phyloP scores from a whole-genome alignment of 2,329 filamentous ascomycete species.

The Leptographium wingfieldii region DNA sequence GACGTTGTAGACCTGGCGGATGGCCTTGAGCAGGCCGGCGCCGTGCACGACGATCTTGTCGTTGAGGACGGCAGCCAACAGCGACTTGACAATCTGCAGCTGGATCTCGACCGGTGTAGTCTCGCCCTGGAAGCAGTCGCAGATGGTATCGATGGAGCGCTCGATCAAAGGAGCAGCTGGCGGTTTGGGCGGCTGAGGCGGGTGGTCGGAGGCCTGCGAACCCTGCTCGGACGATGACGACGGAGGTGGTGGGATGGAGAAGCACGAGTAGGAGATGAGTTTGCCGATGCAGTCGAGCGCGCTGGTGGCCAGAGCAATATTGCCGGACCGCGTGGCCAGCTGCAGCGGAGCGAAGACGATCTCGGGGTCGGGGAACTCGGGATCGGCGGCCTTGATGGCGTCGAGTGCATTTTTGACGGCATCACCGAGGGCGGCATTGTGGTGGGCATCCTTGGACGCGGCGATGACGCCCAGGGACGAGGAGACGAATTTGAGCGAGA shows the following conservation, averaged over 20 bases:
- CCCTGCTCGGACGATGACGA: constrained; percentile 5
- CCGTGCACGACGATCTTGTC: constrained; percentile 99
- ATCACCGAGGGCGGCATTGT: constrained; percentile 73
- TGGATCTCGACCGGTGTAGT: constrained; percentile 85
- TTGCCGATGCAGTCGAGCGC: constrained; percentile 98
- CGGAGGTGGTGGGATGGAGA: constrained; percentile 53
- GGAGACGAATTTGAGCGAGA: constrained; percentile 91
- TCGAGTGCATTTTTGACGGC: constrained; percentile 68
- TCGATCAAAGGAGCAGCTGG: constrained; percentile 64
- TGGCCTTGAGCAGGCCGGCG: constrained; percentile 87
- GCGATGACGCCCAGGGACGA: constrained; percentile 87
- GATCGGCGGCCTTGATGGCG: constrained; percentile 76
- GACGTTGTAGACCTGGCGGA: constrained; percentile 97
- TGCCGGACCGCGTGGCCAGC: constrained; percentile 76
- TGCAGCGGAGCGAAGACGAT: constrained; percentile 84
- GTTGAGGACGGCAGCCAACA: constrained; percentile 88
- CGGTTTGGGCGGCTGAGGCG: constrained; percentile 19
- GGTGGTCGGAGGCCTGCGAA: constrained; percentile 14
- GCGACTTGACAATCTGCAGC: constrained; percentile 94
- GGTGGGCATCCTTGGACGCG: constrained; percentile 79
- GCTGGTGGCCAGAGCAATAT: constrained; percentile 73
- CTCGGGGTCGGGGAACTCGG: constrained; percentile 75
- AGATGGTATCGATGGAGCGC: constrained; percentile 96
- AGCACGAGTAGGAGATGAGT: constrained; percentile 97
- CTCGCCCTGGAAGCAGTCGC: constrained; percentile 97